Conservation (phyloP, 2,329 filamentous ascomycete genomes). For the Sclerotinia subarctica region DNA sequence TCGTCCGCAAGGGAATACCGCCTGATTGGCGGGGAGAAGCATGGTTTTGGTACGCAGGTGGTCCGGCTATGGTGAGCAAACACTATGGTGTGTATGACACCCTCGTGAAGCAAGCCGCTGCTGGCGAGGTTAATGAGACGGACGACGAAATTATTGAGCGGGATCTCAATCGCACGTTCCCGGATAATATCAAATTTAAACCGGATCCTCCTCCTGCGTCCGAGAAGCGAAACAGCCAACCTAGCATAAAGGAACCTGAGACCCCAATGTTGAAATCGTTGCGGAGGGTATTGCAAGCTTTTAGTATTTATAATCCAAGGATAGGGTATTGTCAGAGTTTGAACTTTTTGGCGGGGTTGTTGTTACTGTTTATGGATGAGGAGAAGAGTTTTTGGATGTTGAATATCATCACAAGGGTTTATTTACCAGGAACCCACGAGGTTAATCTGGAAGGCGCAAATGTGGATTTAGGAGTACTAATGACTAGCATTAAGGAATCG, state of each 20-base stretch:
- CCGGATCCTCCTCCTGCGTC: slow-evolving; percentile 45
- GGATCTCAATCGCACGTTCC: slow-evolving; percentile 89
- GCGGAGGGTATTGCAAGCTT: slow-evolving; percentile 82
- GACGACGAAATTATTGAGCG: slow-evolving; percentile 91
- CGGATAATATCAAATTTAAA: slow-evolving; percentile 89
- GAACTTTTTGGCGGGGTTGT: slow-evolving; percentile 87
- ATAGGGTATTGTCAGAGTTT: slow-evolving; percentile 96
- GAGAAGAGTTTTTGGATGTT: slow-evolving; percentile 92
- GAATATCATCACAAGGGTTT: slow-evolving; percentile 84
- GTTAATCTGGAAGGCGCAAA: slow-evolving; percentile 87
- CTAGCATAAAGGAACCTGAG: slow-evolving; percentile 46
- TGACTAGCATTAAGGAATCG: slow-evolving; percentile 78
- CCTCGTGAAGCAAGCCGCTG: slow-evolving; percentile 61
- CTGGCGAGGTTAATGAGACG: slow-evolving; percentile 59
- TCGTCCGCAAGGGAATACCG: slow-evolving; percentile 88
- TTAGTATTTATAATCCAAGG: slow-evolving; percentile 83
- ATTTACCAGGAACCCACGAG: slow-evolving; percentile 89
- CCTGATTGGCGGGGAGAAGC: slow-evolving; percentile 92
- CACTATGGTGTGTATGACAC: slow-evolving; percentile 74
- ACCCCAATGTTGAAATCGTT: slow-evolving; percentile 77
- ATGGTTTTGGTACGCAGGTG: slow-evolving; percentile 95
- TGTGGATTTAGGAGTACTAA: slow-evolving; percentile 89
- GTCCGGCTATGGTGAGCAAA: slow-evolving; percentile 72
- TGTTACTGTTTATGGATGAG: slow-evolving; percentile 85
- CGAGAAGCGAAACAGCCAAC: slow-evolving; percentile 37